Evolutionary conservation across 768 basidiomycete species (phyloP).

Genomic region (Leccinum longicurvipes): DNA sequence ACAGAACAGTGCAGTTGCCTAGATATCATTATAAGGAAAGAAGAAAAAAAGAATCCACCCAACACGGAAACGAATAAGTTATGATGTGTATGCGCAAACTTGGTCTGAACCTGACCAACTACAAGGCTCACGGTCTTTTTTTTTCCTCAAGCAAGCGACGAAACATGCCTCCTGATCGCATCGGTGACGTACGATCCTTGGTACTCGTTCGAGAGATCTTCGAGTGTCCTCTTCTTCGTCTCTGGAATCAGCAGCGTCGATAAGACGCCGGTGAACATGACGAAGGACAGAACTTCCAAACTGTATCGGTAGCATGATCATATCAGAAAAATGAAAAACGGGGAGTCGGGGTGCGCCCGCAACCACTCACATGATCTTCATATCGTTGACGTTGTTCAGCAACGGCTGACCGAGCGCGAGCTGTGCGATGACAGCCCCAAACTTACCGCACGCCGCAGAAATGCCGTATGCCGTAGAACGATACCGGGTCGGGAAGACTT

Average conservation of each 20-base stretch:
- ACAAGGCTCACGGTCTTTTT: too few species aligned
- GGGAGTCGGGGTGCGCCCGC: too few species aligned
- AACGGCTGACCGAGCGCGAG: slow-evolving; percentile 65
- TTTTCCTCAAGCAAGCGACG: not conserved
- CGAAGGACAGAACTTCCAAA: slow-evolving; percentile 73
- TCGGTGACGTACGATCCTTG: slow-evolving; percentile 56
- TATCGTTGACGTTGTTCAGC: slow-evolving; percentile 51
- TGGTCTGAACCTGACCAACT: too few species aligned
- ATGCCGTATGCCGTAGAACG: slow-evolving; percentile 75
- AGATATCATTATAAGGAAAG: not conserved
- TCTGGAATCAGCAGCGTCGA: slow-evolving; percentile 83
- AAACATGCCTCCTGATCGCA: slow-evolving; percentile 13
- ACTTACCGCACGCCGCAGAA: slow-evolving; percentile 69
- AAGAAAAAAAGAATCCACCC: not conserved
- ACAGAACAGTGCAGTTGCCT: not conserved
- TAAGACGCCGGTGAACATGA: slow-evolving; percentile 82
- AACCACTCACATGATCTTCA: slow-evolving; percentile 60
- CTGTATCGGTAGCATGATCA: too few species aligned
- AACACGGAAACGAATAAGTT: not conserved
- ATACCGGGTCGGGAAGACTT: slow-evolving; percentile 76
- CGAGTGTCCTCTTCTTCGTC: slow-evolving; percentile 62
- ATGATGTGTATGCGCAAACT: too few species aligned
- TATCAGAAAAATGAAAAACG: not conserved
- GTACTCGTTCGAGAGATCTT: slow-evolving; percentile 69
- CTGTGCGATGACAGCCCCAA: slow-evolving; percentile 75